phyloP scores from a whole-genome alignment of 441 rosid genomes.

The Euphorbia celastroides region DNA sequence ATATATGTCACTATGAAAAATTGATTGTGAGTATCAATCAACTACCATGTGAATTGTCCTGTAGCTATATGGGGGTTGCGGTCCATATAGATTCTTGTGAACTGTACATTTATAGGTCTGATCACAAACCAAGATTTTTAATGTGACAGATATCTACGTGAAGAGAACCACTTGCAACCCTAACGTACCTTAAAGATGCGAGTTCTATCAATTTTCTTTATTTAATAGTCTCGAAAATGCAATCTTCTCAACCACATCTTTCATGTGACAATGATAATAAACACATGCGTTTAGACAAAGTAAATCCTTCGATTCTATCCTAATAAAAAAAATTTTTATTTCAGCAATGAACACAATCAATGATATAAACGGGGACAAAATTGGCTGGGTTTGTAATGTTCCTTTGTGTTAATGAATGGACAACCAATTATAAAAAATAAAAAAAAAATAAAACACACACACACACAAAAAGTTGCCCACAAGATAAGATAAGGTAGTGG shows the following conservation, averaged over 20 bases:
- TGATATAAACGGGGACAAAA: neutral
- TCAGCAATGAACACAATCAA: no score
- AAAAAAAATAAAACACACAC: constrained; percentile 8
- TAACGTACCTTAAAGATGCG: neutral
- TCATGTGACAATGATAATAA: constrained; percentile 18
- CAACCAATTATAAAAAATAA: no score
- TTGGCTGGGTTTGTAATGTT: constrained; percentile 13
- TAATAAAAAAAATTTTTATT: no score
- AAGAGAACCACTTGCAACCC: neutral
- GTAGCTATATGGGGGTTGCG: neutral
- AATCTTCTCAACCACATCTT: neutral
- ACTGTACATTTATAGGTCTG: neutral
- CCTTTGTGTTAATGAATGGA: no score
- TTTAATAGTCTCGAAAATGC: neutral
- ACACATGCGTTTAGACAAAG: no score
- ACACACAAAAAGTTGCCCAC: constrained; percentile 5
- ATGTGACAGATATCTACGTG: neutral
- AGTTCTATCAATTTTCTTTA: neutral
- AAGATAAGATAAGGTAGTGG: constrained; percentile 9
- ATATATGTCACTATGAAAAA: neutral
- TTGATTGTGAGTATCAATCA: neutral
- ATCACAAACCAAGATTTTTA: neutral
- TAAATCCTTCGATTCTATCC: no score
- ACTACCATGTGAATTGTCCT: neutral
- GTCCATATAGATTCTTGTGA: constrained; percentile 6